Evolutionary conservation across 495 filamentous ascomycete species (phyloP), one percentile per base, ranked within the genome.

Genomic region (Tuber melanosporum): DNA sequence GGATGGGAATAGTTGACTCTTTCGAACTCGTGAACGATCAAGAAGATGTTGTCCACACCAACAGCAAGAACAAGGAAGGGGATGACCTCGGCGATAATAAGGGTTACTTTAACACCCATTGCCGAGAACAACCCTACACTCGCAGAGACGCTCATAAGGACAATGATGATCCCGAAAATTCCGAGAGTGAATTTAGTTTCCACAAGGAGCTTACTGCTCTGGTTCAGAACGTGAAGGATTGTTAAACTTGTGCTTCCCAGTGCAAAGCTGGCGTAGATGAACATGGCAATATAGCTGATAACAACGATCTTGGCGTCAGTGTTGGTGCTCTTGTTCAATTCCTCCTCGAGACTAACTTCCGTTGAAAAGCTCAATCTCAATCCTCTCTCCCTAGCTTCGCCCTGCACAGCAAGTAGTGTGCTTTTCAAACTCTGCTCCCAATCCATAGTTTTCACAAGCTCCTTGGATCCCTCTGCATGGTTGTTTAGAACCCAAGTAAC

Each of bases 81-180:
- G 76, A 99, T 99, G 77, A 99, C 95, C 83, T 99, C 95, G 10
- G 97, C 95, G 79, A 99, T 98, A 82, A 99, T 98, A 77, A 99
- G 86, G 5, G 95, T 99, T 45, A 93, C 96, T 84, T 95, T 97
- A 80, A 98, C 88, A 12, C 93, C 94, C 44, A 89, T 87, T 75
- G 92, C 94, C 0, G 94, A 97, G 82, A 98, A 99, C 46, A 98
- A 84, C 15, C 95, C 95, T 73, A 98, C 93, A 14, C 94, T 97
- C 20, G 96, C 92, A 32, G 93, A 94, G 45, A 99, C 97, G 22
- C 94, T 97, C 94, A 98, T 97, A 76, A 99, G 84, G 36, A 99
- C 95, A 76, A 99, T 99, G 46, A 94, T 71, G 78, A 99, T 98
- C 32, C 95, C 95, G 72, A 91, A 91, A 74, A 98, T 89, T 14